Evolutionary conservation across 148 eudicot genomes (phyloP), one percentile per base, ranked within the genome.

Genomic region (Rhododendron williamsianum): DNA sequence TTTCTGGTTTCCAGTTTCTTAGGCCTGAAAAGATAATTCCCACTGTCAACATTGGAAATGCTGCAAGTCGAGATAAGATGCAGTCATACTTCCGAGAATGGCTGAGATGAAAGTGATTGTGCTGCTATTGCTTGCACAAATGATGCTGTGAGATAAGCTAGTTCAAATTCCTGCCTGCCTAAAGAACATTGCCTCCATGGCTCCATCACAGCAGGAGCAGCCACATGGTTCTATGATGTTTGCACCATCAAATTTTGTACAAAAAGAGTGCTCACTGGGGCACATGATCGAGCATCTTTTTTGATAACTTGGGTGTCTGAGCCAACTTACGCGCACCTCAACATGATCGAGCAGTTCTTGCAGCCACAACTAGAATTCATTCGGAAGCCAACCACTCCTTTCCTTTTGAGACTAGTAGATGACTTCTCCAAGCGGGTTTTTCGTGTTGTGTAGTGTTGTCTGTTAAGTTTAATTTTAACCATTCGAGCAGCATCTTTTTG

Each of bases 11-110:
- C 21, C 89, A 93, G 95, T 93, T 92, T 87, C 84, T 93, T 71
- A 89, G 90, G 91, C 95, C 95, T 3, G 82, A 60, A 63, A 93
- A 92, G 86, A 90, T 93, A 72, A 92, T 93, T 85, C 93, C 95
- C n/a, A 93, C 95, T 51, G 95, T 93, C 84, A 92, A 93, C 88
- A 87, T 92, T 83, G 90, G 89, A 35, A 92, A 88, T 83, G 89
- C 93, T 85, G 88, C 88, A 51, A 78, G 81, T 81, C 92, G 95
- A 76, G 94, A 92, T 54, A 92, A 92, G 90, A 91, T 92, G 91
- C 95, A 93, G 82, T 89, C 91, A 13, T 85, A 84, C 86, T 93
- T 93, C 79, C 84, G 76, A 76, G 90, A 90, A 85, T 93, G 95
- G 95, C 67, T 92, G 86, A 65, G 30, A n/a, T 0, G 30, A n/a